Base-by-base conservation (phyloP, 495 filamentous ascomycete genomes). In the Penicillium taxi region DNA sequence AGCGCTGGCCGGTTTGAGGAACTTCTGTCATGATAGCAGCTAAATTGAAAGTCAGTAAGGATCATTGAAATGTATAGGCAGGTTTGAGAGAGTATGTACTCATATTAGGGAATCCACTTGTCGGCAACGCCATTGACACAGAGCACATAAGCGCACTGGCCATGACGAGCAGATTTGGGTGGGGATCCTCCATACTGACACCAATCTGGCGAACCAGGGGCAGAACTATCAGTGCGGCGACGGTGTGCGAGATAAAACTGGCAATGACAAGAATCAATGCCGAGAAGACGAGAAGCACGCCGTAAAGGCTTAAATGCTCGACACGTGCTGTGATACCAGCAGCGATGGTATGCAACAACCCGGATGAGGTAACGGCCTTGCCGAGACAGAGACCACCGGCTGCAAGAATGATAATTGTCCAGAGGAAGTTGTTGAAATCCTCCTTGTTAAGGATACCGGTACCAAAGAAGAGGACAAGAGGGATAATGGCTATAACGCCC, bases 1-100 rank as follows among this genome's bases (percentile, higher is more conserved):
- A 99, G 15, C 91, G 70, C 58, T 94, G 85, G 6, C 91, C 91
- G 0, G 84, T 88, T 38, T 87, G 80, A 0, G 82, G 70, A 44
- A 96, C 88, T 66, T 99, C 91, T 70, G 94, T 96, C 93, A 99
- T 96, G 54, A 99, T 96, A 9, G 91, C 91, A 39, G 91, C 89
- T 94, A 43, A 24, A 28, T n/a, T n/a, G 15, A 39, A 37, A 13
- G 44, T 65, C 49, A 63, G 55, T 24, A n/a, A 24, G 6, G 6
- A 16, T 34, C 22, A 9, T n/a, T 37, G n/a, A n/a, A n/a, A n/a
- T 38, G 22, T 34, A 27, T 14, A 20, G 16, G 26, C 31, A 14
- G 21, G 19, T 34, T 25, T 9, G 32, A 31, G 33, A 38, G 24
- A 25, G 24, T 27, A 79, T 87, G 64, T 71, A 94, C 89, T 99